phyloP scores from a whole-genome alignment of 305 asterid genomes.

The Caryopteris hybrid region DNA sequence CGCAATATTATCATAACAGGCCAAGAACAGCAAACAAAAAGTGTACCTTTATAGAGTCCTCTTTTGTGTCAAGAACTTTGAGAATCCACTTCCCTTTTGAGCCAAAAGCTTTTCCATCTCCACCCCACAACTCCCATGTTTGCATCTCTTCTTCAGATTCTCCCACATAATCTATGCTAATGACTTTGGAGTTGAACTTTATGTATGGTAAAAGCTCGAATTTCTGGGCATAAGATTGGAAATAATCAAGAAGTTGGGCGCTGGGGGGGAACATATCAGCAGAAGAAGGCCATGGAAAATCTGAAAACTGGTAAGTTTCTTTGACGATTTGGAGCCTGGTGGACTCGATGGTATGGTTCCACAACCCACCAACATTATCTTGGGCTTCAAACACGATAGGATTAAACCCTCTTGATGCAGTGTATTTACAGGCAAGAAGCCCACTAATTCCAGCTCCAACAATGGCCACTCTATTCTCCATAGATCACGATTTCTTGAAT shows the following conservation, averaged over 20 bases:
- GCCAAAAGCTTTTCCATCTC: slow-evolving; percentile 49
- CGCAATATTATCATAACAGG: not conserved
- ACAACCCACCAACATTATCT: slow-evolving; percentile 43
- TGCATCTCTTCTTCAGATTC: slow-evolving; percentile 29
- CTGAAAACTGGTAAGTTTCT: slow-evolving; percentile 41
- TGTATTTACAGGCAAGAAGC: slow-evolving; percentile 61
- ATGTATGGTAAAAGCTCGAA: slow-evolving; percentile 29
- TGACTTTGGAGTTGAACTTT: slow-evolving; percentile 36
- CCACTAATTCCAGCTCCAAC: slow-evolving; percentile 72
- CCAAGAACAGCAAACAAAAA: not conserved
- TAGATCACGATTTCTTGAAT: no score
- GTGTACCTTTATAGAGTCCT: slow-evolving; percentile 29
- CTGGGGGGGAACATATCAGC: slow-evolving; percentile 28
- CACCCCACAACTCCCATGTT: slow-evolving; percentile 51
- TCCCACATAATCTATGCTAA: slow-evolving; percentile 39
- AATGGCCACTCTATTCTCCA: slow-evolving; percentile 23
- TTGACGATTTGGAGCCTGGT: slow-evolving; percentile 40
- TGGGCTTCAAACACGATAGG: slow-evolving; percentile 52
- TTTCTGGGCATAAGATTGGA: slow-evolving; percentile 46
- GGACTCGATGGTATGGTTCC: slow-evolving; percentile 50
- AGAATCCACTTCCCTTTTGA: slow-evolving; percentile 58
- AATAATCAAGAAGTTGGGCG: slow-evolving; percentile 30
- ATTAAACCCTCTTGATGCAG: slow-evolving; percentile 34
- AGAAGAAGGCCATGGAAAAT: slow-evolving; percentile 57
- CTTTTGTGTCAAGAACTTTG: slow-evolving; percentile 28